Percentiles rank a stretch among this genome's conserved stretches.
phyloP scores from a whole-genome alignment of 1,284 basidiomycete species.

The Gymnopus androsaceus region DNA sequence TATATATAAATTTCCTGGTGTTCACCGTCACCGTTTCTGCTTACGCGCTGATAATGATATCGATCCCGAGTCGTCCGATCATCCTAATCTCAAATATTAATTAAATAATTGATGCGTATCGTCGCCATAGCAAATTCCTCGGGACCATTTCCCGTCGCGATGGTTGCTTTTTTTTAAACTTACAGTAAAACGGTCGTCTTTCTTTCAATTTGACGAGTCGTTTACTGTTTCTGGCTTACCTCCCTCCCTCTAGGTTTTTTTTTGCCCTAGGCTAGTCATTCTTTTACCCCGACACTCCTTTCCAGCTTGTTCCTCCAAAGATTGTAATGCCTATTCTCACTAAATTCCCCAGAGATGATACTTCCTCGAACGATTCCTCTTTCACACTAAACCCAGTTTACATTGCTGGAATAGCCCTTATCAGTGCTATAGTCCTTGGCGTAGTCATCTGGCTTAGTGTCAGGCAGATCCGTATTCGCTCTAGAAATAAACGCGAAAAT shows the following conservation, averaged over 20 bases:
- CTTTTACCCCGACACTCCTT: conserved; percentile 6
- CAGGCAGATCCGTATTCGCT: conserved; percentile 40
- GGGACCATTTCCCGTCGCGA: neutral
- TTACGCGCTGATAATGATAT: too few relatives aligned
- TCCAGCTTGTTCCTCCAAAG: neutral
- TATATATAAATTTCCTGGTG: too few relatives aligned
- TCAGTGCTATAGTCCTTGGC: conserved; percentile 16
- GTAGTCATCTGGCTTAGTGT: conserved; percentile 44
- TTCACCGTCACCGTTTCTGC: too few relatives aligned
- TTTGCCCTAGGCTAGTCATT: neutral
- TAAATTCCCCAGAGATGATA: neutral
- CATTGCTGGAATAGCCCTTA: conserved; percentile 12
- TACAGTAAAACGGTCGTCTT: neutral
- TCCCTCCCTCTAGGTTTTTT: neutral
- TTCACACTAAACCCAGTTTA: conserved; percentile 3
- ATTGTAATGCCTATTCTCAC: neutral
- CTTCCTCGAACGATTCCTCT: neutral
- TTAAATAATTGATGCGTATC: neutral
- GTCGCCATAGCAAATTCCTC: conserved; percentile 5
- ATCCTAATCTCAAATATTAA: too few relatives aligned
- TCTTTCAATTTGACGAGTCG: too few relatives aligned
- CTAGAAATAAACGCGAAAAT: conserved; percentile 37
- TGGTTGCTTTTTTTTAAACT: neutral
- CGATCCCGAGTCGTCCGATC: too few relatives aligned
- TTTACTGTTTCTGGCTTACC: too few relatives aligned